Conservation (phyloP, 1,139 yeast genomes). For the Pichia sp. region DNA sequence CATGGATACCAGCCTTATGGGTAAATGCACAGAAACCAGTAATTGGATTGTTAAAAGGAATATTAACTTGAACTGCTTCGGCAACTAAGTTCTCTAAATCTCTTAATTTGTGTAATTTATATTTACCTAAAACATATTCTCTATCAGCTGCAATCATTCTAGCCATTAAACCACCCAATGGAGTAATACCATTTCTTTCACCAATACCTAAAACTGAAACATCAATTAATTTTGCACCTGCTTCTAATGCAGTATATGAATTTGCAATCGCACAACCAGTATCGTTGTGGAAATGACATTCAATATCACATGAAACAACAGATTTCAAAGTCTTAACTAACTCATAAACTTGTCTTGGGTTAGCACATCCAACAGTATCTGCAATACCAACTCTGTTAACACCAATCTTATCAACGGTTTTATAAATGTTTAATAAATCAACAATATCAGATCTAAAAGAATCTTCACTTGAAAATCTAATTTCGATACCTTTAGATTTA, state of each 20-base stretch:
- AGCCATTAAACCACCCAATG: constrained; percentile 97
- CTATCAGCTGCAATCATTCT: constrained; percentile 99
- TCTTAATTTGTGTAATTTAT: constrained; percentile 92
- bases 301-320: constrained; percentile 94
- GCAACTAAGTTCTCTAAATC: constrained; percentile 95
- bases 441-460: constrained; percentile 96
- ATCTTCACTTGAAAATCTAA: constrained; percentile 95
- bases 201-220: constrained; percentile 96
- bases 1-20: constrained; percentile 99
- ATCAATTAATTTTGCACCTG: constrained; percentile 93
- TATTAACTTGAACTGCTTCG: constrained; percentile 92
- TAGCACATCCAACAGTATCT: constrained; percentile 98
- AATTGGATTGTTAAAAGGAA: constrained; percentile 97
- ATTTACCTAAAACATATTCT: constrained; percentile 90
- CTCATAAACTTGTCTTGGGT: constrained; percentile 98
- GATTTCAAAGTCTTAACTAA: constrained; percentile 88
- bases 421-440: constrained; percentile 88
- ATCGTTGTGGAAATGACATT: constrained; percentile 98
- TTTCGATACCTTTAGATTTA: constrained; percentile 94
- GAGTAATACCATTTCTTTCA: constrained; percentile 98
- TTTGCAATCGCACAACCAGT: constrained; percentile 99
- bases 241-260: constrained; percentile 96
- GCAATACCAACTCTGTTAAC: constrained; percentile 99
- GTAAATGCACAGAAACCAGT: constrained; percentile 99
- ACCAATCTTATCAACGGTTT: constrained; percentile 95